Evolutionary conservation across 140 eudicot genomes (phyloP).

Genomic region (Bidens hawaiensis): DNA sequence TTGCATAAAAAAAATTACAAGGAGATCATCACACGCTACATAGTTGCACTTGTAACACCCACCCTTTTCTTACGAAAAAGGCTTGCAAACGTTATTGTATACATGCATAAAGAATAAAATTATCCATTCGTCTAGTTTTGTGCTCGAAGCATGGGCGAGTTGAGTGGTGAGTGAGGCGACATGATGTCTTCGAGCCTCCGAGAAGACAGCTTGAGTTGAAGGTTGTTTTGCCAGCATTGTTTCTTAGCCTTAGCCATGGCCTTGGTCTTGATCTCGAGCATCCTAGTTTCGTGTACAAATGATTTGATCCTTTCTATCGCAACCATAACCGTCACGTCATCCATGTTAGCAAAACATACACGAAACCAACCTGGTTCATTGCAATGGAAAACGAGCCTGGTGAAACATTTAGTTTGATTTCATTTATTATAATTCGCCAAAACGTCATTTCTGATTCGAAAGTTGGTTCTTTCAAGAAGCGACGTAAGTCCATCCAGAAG

Average conservation of each 20-base stretch:
- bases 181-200: slow-evolving; percentile 53
- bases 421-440: slow-evolving; percentile 37
- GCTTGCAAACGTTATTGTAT: slow-evolving; percentile 18
- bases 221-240: slow-evolving; percentile 38
- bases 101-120: neutral
- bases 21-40: slow-evolving; percentile 15
- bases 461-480: slow-evolving; percentile 31
- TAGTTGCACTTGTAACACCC: slow-evolving; percentile 17
- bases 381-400: slow-evolving; percentile 61
- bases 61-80: slow-evolving; percentile 10
- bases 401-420: slow-evolving; percentile 46
- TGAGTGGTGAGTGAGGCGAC: slow-evolving; percentile 71
- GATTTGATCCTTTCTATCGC: slow-evolving; percentile 35
- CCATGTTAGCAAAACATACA: slow-evolving; percentile 57
- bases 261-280: slow-evolving; percentile 19
- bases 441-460: slow-evolving; percentile 37
- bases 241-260: slow-evolving; percentile 37
- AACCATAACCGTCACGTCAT: slow-evolving; percentile 38
- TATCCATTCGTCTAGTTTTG: slow-evolving; percentile 16
- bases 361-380: slow-evolving; percentile 62
- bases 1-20: slow-evolving; percentile 20
- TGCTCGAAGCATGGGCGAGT: slow-evolving; percentile 60
- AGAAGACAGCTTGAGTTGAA: slow-evolving; percentile 56
- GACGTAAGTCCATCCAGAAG: slow-evolving; percentile 53
- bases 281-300: slow-evolving; percentile 29